These are phyloP conservation scores for Aphanocladium album DNA, from an alignment of 2,329 filamentous ascomycete species.

Conservation along the genomic window DNA sequence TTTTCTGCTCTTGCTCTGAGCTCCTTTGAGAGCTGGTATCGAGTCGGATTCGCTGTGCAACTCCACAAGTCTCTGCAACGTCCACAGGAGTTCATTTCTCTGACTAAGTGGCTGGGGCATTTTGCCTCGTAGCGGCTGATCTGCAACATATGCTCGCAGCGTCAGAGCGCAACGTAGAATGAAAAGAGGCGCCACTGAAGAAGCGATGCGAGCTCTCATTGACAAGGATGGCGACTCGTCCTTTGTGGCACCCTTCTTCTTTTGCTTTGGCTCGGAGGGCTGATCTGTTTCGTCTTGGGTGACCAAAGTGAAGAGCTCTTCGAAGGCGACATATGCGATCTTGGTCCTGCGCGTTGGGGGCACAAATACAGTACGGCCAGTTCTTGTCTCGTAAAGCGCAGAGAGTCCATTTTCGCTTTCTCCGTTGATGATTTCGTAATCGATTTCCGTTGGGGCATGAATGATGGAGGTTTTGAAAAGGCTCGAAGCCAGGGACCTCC, in stretches of 20 bases:
- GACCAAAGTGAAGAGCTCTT: conserved; percentile 71
- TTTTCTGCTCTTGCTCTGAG: conserved; percentile 57
- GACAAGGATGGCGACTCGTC: conserved; percentile 16
- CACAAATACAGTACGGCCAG: conserved; percentile 68
- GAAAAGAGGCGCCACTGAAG: conserved; percentile 72
- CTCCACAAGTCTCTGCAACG: conserved; percentile 60
- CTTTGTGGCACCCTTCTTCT: background rate
- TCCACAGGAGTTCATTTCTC: conserved; percentile 69
- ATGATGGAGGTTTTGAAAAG: conserved; percentile 81
- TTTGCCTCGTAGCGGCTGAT: conserved; percentile 81
- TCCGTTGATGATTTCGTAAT: conserved; percentile 49
- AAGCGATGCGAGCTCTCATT: conserved; percentile 58
- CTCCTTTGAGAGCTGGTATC: conserved; percentile 51
- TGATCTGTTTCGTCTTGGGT: conserved; percentile 37
- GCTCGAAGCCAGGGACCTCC: conserved; percentile 65
- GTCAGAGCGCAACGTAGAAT: conserved; percentile 76
- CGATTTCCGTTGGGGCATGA: conserved; percentile 54
- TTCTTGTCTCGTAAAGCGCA: conserved; percentile 57
- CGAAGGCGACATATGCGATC: conserved; percentile 76
- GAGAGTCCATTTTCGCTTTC: conserved; percentile 47
- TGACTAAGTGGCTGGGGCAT: conserved; percentile 86
- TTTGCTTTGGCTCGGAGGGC: conserved; percentile 25
- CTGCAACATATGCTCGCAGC: conserved; percentile 79
- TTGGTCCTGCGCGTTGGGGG: conserved; percentile 58
- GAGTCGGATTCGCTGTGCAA: conserved; percentile 66